A percentile compares a stretch with the other conserved stretches of the same genome.
phyloP scores from a whole-genome alignment of 2,329 filamentous ascomycete species.

The Aspergillus thermomutatus region DNA sequence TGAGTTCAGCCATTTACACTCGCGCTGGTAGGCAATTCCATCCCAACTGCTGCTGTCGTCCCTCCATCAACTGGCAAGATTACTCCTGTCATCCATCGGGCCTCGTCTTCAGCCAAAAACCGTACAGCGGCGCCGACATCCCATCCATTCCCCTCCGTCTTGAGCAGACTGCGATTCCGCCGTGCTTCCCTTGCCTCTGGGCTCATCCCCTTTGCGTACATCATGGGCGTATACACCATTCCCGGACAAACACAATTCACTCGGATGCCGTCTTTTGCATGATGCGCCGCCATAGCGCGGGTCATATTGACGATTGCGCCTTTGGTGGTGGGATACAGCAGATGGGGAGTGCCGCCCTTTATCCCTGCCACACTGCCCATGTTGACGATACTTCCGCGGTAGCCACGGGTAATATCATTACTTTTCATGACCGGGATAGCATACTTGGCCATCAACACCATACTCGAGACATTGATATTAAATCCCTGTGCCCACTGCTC shows the following conservation, averaged over 20 bases:
- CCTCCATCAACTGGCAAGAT: constrained; percentile 50
- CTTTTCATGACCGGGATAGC: constrained; percentile 58
- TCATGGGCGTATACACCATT: constrained; percentile 57
- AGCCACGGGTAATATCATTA: constrained; percentile 45
- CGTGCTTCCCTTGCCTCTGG: constrained; percentile 49
- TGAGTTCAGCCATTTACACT: constrained; percentile 39
- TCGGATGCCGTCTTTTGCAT: constrained; percentile 49
- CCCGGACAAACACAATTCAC: constrained; percentile 57
- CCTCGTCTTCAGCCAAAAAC: constrained; percentile 52
- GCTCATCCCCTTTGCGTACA: constrained; percentile 50
- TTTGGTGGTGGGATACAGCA: constrained; percentile 54
- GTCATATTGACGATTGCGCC: constrained; percentile 57
- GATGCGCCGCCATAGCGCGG: constrained; percentile 54
- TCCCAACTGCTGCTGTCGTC: constrained; percentile 40
- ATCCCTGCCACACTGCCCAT: constrained; percentile 57
- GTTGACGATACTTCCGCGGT: constrained; percentile 42
- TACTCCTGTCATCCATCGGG: constrained; percentile 51
- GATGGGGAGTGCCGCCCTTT: constrained; percentile 52
- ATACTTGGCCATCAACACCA: constrained; percentile 63
- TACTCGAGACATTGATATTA: constrained; percentile 61
- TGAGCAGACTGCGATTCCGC: constrained; percentile 49
- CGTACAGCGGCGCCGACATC: constrained; percentile 51
- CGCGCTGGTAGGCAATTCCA: constrained; percentile 38
- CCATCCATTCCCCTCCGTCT: constrained; percentile 54
- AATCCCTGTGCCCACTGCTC: constrained; percentile 55